Percentiles rank a stretch among this genome's conserved stretches.
These are phyloP conservation scores for Aspergillus sparsus DNA, from an alignment of 495 filamentous ascomycete species.

Conservation along the genomic window DNA sequence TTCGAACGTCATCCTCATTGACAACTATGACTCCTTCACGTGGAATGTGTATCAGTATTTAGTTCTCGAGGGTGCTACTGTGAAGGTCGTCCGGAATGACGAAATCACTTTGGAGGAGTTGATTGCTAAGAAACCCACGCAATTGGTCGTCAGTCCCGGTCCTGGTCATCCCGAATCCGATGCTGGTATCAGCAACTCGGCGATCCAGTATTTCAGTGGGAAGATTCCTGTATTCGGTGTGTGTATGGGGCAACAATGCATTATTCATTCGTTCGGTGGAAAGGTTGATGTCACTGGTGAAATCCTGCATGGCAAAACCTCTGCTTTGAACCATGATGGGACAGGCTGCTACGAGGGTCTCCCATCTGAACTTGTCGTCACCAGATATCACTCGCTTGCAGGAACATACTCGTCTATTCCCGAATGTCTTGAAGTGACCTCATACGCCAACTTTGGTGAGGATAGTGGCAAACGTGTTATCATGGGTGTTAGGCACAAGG, in stretches of 20 bases:
- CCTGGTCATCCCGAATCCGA: slow-evolving; percentile 90
- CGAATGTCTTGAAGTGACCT: slow-evolving; percentile 82
- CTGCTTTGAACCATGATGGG: slow-evolving; percentile 78
- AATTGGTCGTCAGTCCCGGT: slow-evolving; percentile 92
- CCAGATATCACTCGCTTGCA: slow-evolving; percentile 93
- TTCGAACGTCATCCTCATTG: slow-evolving; percentile 90
- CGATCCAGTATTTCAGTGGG: slow-evolving; percentile 88
- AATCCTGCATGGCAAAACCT: slow-evolving; percentile 97
- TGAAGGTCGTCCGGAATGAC: slow-evolving; percentile 90
- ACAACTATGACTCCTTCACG: slow-evolving; percentile 99
- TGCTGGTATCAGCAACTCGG: slow-evolving; percentile 87
- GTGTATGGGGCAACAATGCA: slow-evolving; percentile 99
- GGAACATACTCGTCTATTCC: slow-evolving; percentile 90
- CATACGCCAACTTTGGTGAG: slow-evolving; percentile 68
- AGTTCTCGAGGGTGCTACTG: slow-evolving; percentile 85
- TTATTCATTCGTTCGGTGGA: slow-evolving; percentile 88
- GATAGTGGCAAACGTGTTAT: slow-evolving; percentile 73
- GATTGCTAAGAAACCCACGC: slow-evolving; percentile 78
- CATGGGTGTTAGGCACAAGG: slow-evolving; percentile 95
- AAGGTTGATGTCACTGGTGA: slow-evolving; percentile 91
- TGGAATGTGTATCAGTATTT: slow-evolving; percentile 99
- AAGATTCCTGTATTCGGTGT: slow-evolving; percentile 97
- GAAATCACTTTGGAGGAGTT: slow-evolving; percentile 83
- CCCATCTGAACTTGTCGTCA: slow-evolving; percentile 77
- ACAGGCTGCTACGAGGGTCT: slow-evolving; percentile 85